Evolutionary conservation across 1,139 yeast species (phyloP), one percentile per base, ranked within the genome.

Genomic region (Suhomyces yuchorum): DNA sequence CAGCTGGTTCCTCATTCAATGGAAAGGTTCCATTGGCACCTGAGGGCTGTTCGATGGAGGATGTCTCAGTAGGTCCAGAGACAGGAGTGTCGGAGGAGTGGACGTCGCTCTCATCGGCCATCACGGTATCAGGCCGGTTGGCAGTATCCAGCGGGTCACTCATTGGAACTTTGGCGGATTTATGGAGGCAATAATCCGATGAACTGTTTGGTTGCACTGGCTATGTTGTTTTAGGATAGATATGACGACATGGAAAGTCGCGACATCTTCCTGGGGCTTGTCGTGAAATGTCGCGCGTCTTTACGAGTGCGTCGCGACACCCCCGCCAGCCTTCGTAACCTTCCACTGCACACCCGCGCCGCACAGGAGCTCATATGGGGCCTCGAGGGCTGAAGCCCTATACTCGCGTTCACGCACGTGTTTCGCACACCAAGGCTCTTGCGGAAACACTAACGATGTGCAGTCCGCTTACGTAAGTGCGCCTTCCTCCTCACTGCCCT

Each of bases 381-480:
- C n/a, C n/a, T n/a, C n/a, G n/a, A 38, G 46, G 46, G 46, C 36
- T 24, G 15, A 8, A 1, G 30, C 46, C 46, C 46, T 43, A 23
- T 14, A 1, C 3, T 7, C 15, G 8, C 5, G n/a, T 8, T 6
- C 11, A 3, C 6, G 1, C 43, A 34, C 43, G 43, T 41, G 43
- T 8, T 17, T 2, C 7, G 1, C 7, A 2, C 15, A 9, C 18
- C 8, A 2, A 14, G 15, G 12, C 14, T 30, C 18, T 15, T 28
- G 15, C 12, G 4, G 15, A 3, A n/a, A 2, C 17, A n/a, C 15
- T 11, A 4, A 18, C 35, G 14, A 8, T 14, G 17, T 41, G 35
- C 40, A 33, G 28, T 24, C 30, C 17, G 43, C 38, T 43, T 43
- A 43, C 32, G 40, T 44, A 32, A 44, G 35, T 42, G 15, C 42